Conservation (phyloP, 164 flowering plant genomes). For the Cinnamomum chago region DNA sequence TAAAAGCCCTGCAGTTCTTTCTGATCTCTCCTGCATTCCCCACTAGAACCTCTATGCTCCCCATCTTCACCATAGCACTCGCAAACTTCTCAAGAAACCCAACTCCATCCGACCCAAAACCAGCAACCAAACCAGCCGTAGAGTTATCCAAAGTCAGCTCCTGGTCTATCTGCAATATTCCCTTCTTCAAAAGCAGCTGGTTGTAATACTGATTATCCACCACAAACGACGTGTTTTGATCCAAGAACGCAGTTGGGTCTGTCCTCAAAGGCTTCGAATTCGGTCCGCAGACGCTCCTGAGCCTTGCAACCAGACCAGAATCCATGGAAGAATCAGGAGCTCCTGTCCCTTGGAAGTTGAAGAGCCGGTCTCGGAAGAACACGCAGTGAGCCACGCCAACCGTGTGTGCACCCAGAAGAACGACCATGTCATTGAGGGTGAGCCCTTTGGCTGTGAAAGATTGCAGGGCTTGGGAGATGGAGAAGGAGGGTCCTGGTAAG, state of each 20-base stretch:
- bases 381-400: conserved; percentile 42
- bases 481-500: conserved; percentile 1
- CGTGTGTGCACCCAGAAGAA: conserved; percentile 37
- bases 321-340: conserved; percentile 40
- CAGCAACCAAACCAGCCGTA: neutral
- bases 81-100: conserved; percentile 10
- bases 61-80: conserved; percentile 14
- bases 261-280: neutral
- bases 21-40: conserved; percentile 14
- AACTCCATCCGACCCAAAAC: conserved; percentile 2
- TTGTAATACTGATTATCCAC: conserved; percentile 6
- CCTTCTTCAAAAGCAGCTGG: conserved; percentile 3
- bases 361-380: conserved; percentile 32
- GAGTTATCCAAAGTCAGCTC: conserved; percentile 4
- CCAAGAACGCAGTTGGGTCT: conserved; percentile 11
- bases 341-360: conserved; percentile 50
- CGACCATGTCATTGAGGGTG: conserved; percentile 10
- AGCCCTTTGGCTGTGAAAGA: conserved; percentile 8
- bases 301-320: neutral
- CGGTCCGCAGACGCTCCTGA: neutral
- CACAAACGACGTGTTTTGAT: conserved; percentile 9
- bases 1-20: conserved; percentile 4
- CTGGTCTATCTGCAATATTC: conserved; percentile 10
- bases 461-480: conserved; percentile 3
- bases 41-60: conserved; percentile 2